Conservation (phyloP, 768 basidiomycete species). For the Pleurotus tuber-regium region DNA sequence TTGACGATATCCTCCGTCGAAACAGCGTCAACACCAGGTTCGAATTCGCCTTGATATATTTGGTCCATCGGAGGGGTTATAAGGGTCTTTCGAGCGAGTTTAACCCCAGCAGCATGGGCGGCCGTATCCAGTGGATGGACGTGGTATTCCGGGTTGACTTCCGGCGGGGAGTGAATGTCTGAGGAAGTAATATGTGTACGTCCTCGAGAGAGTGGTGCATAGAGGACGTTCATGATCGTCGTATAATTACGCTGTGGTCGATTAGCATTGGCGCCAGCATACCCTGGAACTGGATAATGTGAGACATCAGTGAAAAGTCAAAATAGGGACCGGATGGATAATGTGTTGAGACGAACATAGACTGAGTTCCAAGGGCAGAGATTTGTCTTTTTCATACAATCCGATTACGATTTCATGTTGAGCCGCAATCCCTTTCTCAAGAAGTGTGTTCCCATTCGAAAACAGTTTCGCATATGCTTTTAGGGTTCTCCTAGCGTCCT, state of each 20-base stretch:
- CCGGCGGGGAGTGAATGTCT: slow-evolving; percentile 36
- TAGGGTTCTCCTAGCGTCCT: slow-evolving; percentile 20
- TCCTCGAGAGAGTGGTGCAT: slow-evolving; percentile 42
- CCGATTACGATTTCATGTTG: slow-evolving; percentile 25
- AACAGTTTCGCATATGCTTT: slow-evolving; percentile 23
- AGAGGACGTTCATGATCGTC: slow-evolving; percentile 29
- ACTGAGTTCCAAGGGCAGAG: slow-evolving; percentile 28
- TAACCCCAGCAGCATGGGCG: slow-evolving; percentile 28
- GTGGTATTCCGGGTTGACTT: slow-evolving; percentile 50
- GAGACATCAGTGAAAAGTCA: not conserved
- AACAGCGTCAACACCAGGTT: slow-evolving; percentile 24
- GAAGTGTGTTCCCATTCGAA: slow-evolving; percentile 28
- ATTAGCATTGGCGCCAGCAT: slow-evolving; percentile 24
- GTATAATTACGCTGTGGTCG: slow-evolving; percentile 29
- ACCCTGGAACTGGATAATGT: slow-evolving; percentile 26
- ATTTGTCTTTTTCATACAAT: slow-evolving; percentile 21
- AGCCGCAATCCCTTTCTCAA: slow-evolving; percentile 27
- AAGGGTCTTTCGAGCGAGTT: slow-evolving; percentile 29
- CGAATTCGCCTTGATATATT: slow-evolving; percentile 29
- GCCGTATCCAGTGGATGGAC: slow-evolving; percentile 29
- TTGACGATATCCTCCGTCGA: slow-evolving; percentile 20
- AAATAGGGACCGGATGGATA: not conserved
- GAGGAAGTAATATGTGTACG: slow-evolving; percentile 43
- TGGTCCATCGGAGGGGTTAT: slow-evolving; percentile 25
- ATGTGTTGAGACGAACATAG: too few species aligned